Evolutionary conservation across 129 eudicot genomes (phyloP).

Genomic region (Saposhnikovia divaricata): DNA sequence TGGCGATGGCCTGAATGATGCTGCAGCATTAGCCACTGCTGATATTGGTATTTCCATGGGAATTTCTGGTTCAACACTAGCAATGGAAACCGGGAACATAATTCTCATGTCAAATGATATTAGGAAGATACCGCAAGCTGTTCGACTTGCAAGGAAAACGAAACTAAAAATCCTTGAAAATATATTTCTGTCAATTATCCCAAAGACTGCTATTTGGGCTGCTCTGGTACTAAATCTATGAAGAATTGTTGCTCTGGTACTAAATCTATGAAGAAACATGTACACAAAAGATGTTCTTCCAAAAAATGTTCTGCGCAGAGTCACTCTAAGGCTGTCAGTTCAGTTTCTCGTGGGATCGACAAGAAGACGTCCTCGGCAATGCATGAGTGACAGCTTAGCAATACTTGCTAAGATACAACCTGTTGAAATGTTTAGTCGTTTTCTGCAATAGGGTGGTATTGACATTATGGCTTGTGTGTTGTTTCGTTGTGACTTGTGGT

Average conservation of each 20-base stretch:
- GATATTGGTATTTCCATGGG: slow-evolving; percentile 95
- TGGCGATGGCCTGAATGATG: slow-evolving; percentile 95
- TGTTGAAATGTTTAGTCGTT: slow-evolving; percentile 32
- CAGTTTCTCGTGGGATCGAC: no score
- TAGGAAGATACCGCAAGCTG: slow-evolving; percentile 53
- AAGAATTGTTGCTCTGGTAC: slow-evolving; percentile 18
- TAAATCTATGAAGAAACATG: no score
- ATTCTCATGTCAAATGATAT: slow-evolving; percentile 84
- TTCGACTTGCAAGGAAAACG: slow-evolving; percentile 42
- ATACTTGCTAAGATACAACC: slow-evolving; percentile 39
- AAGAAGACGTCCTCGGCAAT: no score
- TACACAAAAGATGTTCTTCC: no score
- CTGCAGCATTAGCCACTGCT: slow-evolving; percentile 90
- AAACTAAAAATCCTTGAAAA: slow-evolving; percentile 56
- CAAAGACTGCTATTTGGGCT: slow-evolving; percentile 79
- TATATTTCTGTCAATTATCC: slow-evolving; percentile 43
- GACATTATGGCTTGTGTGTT: not conserved
- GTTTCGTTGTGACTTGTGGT: not conserved
- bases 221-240: no score
- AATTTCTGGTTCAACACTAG: slow-evolving; percentile 91
- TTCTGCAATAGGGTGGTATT: slow-evolving; percentile 27
- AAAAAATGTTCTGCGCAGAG: no score
- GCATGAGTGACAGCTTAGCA: slow-evolving; percentile 62
- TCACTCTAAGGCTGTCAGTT: no score
- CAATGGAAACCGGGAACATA: slow-evolving; percentile 75